phyloP scores from a whole-genome alignment of 2,329 filamentous ascomycete species.

The Penicillium sp. region DNA sequence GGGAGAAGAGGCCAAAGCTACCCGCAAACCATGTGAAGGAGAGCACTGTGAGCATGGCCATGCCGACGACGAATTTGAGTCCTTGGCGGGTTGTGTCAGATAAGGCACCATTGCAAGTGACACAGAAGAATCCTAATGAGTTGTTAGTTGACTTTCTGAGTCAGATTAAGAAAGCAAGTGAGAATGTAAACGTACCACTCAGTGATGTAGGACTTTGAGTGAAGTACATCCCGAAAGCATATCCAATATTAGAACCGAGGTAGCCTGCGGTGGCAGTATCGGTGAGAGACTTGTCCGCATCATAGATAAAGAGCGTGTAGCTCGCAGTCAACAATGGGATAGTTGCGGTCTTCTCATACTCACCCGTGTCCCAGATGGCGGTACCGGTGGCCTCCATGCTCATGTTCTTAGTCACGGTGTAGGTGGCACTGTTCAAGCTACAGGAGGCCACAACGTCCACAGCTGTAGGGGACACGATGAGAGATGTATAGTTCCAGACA shows the following conservation, averaged over 20 bases:
- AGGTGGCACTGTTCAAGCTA: conserved; percentile 57
- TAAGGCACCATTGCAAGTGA: conserved; percentile 57
- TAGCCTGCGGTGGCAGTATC: conserved; percentile 56
- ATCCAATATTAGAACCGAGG: conserved; percentile 52
- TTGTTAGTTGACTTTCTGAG: conserved; percentile 12
- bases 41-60: conserved; percentile 56
- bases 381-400: conserved; percentile 53
- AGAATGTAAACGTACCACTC: conserved; percentile 41
- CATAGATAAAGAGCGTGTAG: conserved; percentile 65
- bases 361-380: conserved; percentile 61
- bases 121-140: conserved; percentile 52
- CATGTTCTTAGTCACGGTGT: conserved; percentile 63
- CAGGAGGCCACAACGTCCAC: conserved; percentile 64
- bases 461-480: conserved; percentile 57
- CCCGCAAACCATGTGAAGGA: conserved; percentile 57
- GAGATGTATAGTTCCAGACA: conserved; percentile 67
- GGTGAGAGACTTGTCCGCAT: conserved; percentile 54
- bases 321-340: conserved; percentile 57
- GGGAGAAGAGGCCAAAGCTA: conserved; percentile 39
- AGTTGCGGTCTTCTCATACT: conserved; percentile 51
- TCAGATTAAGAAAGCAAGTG: background rate
- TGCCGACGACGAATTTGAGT: conserved; percentile 56
- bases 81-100: conserved; percentile 56
- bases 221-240: conserved; percentile 63
- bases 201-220: conserved; percentile 54